phyloP scores from a whole-genome alignment of 2,329 filamentous ascomycete species.

The Ceratocystis harringtonii region DNA sequence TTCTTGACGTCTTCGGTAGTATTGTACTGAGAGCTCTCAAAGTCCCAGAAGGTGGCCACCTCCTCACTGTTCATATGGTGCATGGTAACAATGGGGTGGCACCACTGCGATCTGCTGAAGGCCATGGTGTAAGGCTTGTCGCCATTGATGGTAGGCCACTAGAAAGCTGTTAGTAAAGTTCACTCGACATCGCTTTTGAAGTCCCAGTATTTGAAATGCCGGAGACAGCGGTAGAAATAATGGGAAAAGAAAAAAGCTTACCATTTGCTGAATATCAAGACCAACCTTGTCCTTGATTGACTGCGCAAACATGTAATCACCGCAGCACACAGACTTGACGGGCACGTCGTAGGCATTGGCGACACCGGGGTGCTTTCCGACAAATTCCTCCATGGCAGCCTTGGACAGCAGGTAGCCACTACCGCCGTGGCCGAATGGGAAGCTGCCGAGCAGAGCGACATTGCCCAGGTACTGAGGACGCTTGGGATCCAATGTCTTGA shows the following conservation, averaged over 20 bases:
- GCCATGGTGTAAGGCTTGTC: slow-evolving; percentile 39
- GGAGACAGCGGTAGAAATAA: not conserved
- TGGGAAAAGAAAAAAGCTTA: slow-evolving; percentile 22
- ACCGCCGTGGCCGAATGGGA: slow-evolving; percentile 40
- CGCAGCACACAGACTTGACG: slow-evolving; percentile 32
- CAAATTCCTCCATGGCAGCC: slow-evolving; percentile 35
- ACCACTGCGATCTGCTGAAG: slow-evolving; percentile 36
- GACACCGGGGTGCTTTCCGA: slow-evolving; percentile 28
- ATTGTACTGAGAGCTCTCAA: slow-evolving; percentile 30
- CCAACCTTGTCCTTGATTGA: slow-evolving; percentile 32
- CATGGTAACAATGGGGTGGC: slow-evolving; percentile 41
- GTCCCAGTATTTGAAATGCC: not conserved
- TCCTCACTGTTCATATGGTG: slow-evolving; percentile 39
- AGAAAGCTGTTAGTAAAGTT: slow-evolving; percentile 7
- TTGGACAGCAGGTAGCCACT: slow-evolving; percentile 40
- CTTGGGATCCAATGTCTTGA: slow-evolving; percentile 29
- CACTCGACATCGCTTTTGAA: not conserved
- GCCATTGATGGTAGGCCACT: slow-evolving; percentile 41
- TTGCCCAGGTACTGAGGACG: slow-evolving; percentile 37
- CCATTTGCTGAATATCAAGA: slow-evolving; percentile 28
- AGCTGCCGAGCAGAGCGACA: slow-evolving; percentile 28
- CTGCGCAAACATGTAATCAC: slow-evolving; percentile 35
- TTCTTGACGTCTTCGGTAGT: slow-evolving; percentile 16
- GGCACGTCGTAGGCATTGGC: slow-evolving; percentile 33
- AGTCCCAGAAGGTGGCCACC: slow-evolving; percentile 36